phyloP scores from a whole-genome alignment of 2,329 filamentous ascomycete species.

The Stagonosporopsis rhizophila region DNA sequence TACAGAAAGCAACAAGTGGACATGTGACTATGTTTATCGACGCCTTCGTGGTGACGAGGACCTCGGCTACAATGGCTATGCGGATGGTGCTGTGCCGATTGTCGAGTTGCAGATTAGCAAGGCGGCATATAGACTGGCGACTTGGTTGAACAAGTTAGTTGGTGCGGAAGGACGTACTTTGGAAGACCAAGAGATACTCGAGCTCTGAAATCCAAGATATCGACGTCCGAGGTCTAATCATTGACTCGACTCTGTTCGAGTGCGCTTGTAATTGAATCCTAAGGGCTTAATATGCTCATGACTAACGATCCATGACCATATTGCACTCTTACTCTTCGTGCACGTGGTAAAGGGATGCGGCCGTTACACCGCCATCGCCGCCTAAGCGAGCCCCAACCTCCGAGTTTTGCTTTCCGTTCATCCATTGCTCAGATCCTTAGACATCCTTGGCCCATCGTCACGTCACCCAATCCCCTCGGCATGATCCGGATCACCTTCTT shows the following conservation, averaged over 20 bases:
- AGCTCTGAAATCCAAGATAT: constrained; percentile 14
- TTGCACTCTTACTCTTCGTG: no score
- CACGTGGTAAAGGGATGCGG: background rate
- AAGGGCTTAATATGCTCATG: no score
- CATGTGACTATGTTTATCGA: constrained; percentile 50
- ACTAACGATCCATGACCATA: no score
- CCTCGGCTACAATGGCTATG: constrained; percentile 48
- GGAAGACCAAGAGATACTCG: constrained; percentile 25
- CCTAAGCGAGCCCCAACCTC: constrained; percentile 5
- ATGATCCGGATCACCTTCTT: constrained; percentile 12
- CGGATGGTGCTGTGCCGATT: constrained; percentile 48
- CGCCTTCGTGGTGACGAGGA: constrained; percentile 41
- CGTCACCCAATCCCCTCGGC: constrained; percentile 6
- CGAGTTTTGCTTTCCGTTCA: background rate
- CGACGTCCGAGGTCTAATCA: background rate
- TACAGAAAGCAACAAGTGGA: constrained; percentile 49
- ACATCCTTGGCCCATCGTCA: constrained; percentile 11
- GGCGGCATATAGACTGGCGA: constrained; percentile 48
- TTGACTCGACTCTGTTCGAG: background rate
- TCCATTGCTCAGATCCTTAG: background rate
- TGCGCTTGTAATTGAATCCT: background rate
- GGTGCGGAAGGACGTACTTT: constrained; percentile 10
- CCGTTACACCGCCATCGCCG: constrained; percentile 2
- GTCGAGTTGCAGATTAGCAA: constrained; percentile 53
- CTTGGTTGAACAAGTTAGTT: constrained; percentile 50